Base-by-base conservation (phyloP, 2,329 filamentous ascomycete genomes). In the Dactylellina haptotyla region DNA sequence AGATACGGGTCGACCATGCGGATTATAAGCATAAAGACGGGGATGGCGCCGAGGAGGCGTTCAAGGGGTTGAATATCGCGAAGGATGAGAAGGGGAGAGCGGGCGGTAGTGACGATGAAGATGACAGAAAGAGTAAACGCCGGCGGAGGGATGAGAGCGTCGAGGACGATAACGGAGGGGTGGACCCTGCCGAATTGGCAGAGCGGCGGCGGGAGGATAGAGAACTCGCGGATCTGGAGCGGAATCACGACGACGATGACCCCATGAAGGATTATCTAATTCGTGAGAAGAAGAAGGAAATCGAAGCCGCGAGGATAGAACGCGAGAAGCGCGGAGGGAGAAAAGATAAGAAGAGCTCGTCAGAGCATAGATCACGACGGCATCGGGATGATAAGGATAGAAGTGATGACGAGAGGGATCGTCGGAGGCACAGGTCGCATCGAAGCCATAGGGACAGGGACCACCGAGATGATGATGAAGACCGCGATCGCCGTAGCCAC, bases 201-300 rank as follows among this genome's bases (percentile, higher is more conserved):
- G 83, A 83, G 66, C 80, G 77, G 75, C 76, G 50, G 39, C 77
- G 74, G 73, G 93, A 97, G 79, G 93, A 98, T 82, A 83, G 84
- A 63, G 93, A 98, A 80, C 82, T 98, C 54, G 87, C 87, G 56
- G 85, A 88, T 46, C 80, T 98, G 64, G 87, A 96, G 58, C 83
- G 86, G 61, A 89, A 94, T 14, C 90, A 96, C 76, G 95, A 98
- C 76, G 93, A 97, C 23, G 94, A 98, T 74, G 95, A 99, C 80
- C 95, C 95, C 0, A 99, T 99, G 95, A 97, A 97, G 82, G 88
- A 87, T 37, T 97, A 91, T 78, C 80, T 98, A 75, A 88, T 97
- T 57, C 87, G 94, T 75, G 90, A 96, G 82, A 97, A 98, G 85
- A 93, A 91, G 81, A 92, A 92, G 79, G 92, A 97, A 80, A 87